phyloP scores from a whole-genome alignment of 768 basidiomycete species.

The Suillus variegatus region DNA sequence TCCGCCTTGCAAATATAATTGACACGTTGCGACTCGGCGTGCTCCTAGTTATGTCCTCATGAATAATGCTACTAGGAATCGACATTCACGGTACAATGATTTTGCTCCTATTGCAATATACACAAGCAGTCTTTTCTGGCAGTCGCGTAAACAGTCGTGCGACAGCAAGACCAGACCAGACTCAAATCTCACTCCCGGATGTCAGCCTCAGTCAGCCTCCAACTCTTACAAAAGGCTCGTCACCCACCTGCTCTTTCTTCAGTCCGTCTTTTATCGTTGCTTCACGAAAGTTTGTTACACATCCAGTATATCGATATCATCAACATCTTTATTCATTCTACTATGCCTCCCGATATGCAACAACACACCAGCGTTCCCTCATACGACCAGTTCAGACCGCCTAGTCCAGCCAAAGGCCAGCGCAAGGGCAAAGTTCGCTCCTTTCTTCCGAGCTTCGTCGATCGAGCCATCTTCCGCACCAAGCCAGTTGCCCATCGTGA shows the following conservation, averaged over 20 bases:
- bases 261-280: neutral
- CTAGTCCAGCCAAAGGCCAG: neutral
- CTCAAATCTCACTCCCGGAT: neutral
- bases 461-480: neutral
- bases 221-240: neutral
- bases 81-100: neutral
- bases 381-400: neutral
- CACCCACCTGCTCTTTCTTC: neutral
- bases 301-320: neutral
- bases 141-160: neutral
- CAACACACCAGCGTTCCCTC: neutral
- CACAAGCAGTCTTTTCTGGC: neutral
- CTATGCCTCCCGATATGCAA: neutral
- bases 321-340: neutral
- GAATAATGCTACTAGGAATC: neutral
- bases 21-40: neutral
- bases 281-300: neutral
- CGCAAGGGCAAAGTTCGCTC: neutral
- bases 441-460: constrained; percentile 2
- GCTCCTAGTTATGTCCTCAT: neutral
- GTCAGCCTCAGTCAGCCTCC: neutral
- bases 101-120: neutral
- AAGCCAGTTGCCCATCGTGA: neutral
- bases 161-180: neutral
- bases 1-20: neutral